Evolutionary conservation across 148 eudicot species (phyloP), one percentile per base, ranked within the genome.

Genomic region (Chenopodium album): DNA sequence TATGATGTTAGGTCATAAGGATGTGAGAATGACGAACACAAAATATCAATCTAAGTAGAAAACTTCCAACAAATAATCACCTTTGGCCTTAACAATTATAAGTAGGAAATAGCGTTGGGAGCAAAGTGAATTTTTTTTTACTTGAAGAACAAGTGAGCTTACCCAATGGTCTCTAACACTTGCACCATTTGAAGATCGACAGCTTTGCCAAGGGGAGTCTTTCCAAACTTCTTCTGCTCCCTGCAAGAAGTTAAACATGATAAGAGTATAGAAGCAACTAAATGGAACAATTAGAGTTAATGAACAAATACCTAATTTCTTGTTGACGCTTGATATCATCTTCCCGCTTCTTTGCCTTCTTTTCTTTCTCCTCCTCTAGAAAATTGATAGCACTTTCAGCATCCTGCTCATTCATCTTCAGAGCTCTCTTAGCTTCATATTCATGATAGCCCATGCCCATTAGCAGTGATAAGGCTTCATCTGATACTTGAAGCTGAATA

Each of bases 401-500:
- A 82, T 91, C 89, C 81, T 92, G 96, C 72, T 87, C 89, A 87
- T 86, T 95, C 91, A 95, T 89, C 82, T 94, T 93, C 79, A 95
- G 83, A 73, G 99, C 97, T 75, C 94, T 90, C 77, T 87, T 95
- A 50, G 94, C 91, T 78, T 91, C 87, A 48, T 73, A 84, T 88
- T 93, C 94, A 84, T 85, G 83, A 79, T 93, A 94, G 59, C 99
- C 99, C 98, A 95, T 93, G 87, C 98, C 85, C 90, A 94, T 81
- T 41, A 95, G 83, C 54, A 87, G 80, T 3, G 98, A 90, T 56
- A 95, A 84, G 82, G 92, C 85, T 82, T 95, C 98, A 87, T 95
- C 99, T 74, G 95, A 89, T 67, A 95, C 93, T 89, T 93, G 94
- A 84, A 95, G 99, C 99, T 95, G 97, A 85, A 82, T 79, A 59